These are phyloP conservation scores for Talaromyces sp. DNA, from an alignment of 2,329 filamentous ascomycete species.

Conservation along the genomic window DNA sequence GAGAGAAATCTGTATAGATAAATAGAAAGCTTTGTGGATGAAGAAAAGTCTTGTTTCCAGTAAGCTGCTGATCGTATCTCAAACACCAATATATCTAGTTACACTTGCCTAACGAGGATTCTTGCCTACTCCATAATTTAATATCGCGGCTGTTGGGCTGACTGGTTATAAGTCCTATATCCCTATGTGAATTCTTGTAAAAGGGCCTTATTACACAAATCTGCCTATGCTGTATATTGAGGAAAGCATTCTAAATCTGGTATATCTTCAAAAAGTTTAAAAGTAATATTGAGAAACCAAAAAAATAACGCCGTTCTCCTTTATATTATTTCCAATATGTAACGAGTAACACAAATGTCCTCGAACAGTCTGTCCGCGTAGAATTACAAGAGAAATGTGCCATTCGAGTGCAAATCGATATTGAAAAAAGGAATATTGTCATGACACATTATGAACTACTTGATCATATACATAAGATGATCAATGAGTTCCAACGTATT, in stretches of 20 bases:
- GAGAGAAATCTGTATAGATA: conserved; percentile 20
- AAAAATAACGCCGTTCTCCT: conserved; percentile 8
- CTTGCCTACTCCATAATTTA: too few species aligned
- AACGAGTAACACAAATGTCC: background rate
- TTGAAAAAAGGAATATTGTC: conserved; percentile 17
- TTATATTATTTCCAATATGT: conserved; percentile 9
- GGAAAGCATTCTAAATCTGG: background rate
- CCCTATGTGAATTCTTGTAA: background rate
- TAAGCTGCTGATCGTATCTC: background rate
- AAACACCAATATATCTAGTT: background rate
- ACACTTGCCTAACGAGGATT: too few species aligned
- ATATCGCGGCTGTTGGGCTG: background rate
- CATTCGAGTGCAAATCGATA: conserved; percentile 27
- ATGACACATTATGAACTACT: conserved; percentile 10
- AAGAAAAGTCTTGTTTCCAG: background rate
- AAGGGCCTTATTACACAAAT: too few species aligned
- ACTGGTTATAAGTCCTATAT: background rate
- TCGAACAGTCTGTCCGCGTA: background rate
- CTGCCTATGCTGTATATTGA: too few species aligned
- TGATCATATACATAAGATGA: background rate
- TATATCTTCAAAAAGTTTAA: background rate
- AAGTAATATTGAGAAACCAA: background rate
- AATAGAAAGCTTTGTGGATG: conserved; percentile 19
- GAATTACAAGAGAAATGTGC: conserved; percentile 13
- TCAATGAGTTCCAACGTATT: conserved; percentile 78